Evolutionary conservation across 129 eudicot genomes (phyloP), one percentile per base, ranked within the genome.

Genomic region (Lactuca saligna): DNA sequence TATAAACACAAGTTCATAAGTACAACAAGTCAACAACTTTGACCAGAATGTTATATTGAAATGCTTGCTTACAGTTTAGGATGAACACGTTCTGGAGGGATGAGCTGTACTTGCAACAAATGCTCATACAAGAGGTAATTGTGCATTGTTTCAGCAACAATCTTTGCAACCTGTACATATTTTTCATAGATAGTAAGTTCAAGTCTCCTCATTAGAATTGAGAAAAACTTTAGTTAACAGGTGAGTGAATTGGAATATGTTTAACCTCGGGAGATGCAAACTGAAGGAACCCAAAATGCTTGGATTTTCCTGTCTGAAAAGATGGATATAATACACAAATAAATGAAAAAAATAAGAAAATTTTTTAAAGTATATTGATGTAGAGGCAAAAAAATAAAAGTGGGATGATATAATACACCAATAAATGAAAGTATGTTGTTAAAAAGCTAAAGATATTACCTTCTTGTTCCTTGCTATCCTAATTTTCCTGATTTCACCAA

Each of bases 231-330:
- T 10, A 39, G 15, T 2, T 29, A 17, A 14, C 10, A 6, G 14
- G n/a, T 33, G 61, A 57, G n/a, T 33, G 62, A 57, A 53, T 3
- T 58, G 31, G 39, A 8, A 32, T 35, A 25, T 63, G 56, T 56
- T 63, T 39, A 50, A 93, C 98, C 98, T 89, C 98, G 11, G 98
- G 87, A 32, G 96, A 93, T 35, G 82, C 88, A 56, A 93, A 89
- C 76, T 93, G 87, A 63, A 93, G 82, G 85, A 93, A 93, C 50
- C 98, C 98, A 71, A 86, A 93, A 81, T 93, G 97, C 90, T 85
- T 93, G 7, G 96, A 86, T 67, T 88, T 92, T 79, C 95, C 98
- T 0, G 98, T 92, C 98, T 92, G 87, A 1, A 34, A 58, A 67
- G 55, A 70, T n/a, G n/a, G n/a, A n/a, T n/a, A n/a, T n/a, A n/a